Percentiles rank a stretch among this genome's conserved stretches.
Conservation (phyloP, 208 protist species). For the Crithidia thermophila region DNA sequence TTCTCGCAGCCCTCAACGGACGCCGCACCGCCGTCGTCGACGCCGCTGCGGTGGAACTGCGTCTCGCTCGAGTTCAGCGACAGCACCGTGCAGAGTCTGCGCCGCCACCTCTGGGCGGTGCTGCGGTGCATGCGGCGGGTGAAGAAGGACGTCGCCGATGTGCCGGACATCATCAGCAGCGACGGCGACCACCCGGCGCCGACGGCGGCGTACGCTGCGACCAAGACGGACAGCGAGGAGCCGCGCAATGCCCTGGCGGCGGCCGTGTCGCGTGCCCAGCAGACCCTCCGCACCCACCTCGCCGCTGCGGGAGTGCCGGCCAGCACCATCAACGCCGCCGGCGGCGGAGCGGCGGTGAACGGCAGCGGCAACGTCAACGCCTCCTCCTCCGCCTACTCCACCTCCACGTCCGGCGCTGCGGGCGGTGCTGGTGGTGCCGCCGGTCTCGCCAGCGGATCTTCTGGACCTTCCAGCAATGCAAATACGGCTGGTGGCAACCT, state of each 20-base stretch:
- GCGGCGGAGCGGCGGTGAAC: not conserved
- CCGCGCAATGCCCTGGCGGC: slow-evolving; percentile 22
- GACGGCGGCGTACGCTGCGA: not conserved
- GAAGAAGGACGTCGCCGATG: not conserved
- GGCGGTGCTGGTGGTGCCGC: slow-evolving; percentile 5
- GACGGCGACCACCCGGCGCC: not conserved
- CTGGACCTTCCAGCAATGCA: no score
- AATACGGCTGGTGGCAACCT: not conserved
- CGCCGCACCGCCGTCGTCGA: not conserved
- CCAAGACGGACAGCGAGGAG: not conserved
- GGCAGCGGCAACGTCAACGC: not conserved
- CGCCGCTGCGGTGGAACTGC: slow-evolving; percentile 26
- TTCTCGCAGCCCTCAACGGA: not conserved
- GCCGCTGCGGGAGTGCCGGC: not conserved
- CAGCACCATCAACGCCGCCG: no score
- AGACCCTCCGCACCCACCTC: slow-evolving; percentile 25
- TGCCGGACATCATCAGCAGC: not conserved
- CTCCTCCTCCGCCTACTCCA: not conserved
- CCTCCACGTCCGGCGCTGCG: not conserved
- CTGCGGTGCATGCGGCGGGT: slow-evolving; percentile 24
- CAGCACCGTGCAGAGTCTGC: slow-evolving; percentile 13
- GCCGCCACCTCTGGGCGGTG: slow-evolving; percentile 26
- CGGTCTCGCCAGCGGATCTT: not conserved
- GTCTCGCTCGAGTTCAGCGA: slow-evolving; percentile 26
- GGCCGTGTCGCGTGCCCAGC: slow-evolving; percentile 28